Evolutionary conservation across 192 early-diverging fungal genomes (phyloP).

Genomic region (Mortierella alpina): DNA sequence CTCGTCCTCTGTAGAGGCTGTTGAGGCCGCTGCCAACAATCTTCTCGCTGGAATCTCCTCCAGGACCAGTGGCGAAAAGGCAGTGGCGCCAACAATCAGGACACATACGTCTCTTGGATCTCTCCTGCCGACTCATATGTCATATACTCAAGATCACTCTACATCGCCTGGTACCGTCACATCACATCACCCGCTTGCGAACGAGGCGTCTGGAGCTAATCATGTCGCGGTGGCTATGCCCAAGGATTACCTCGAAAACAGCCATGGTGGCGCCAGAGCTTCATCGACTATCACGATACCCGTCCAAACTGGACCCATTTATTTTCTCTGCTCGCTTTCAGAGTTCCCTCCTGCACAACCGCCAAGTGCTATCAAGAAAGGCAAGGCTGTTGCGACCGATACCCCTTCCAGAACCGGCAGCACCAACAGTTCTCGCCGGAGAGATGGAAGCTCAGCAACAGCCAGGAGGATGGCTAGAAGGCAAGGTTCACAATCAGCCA

Average conservation of each 20-base stretch:
- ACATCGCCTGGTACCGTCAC: slow-evolving; percentile 14
- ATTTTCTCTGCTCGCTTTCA: slow-evolving; percentile 65
- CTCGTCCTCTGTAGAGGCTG: slow-evolving; percentile 29
- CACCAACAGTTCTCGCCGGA: not conserved
- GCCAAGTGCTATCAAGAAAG: slow-evolving; percentile 25
- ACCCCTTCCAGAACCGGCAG: not conserved
- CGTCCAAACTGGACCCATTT: slow-evolving; percentile 59
- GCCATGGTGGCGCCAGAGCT: slow-evolving; percentile 29
- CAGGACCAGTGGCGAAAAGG: slow-evolving; percentile 23
- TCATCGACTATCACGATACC: slow-evolving; percentile 38
- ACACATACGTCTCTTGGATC: slow-evolving; percentile 31
- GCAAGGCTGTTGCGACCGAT: slow-evolving; percentile 25
- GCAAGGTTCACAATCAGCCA: slow-evolving; percentile 1
- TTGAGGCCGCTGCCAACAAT: slow-evolving; percentile 39
- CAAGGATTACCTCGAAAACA: slow-evolving; percentile 12
- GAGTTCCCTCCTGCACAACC: slow-evolving; percentile 53
- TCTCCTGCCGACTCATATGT: slow-evolving; percentile 29
- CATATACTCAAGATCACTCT: slow-evolving; percentile 10
- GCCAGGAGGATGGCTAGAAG: not conserved
- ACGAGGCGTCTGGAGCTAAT: not conserved
- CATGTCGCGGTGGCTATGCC: slow-evolving; percentile 24
- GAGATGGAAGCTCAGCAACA: not conserved
- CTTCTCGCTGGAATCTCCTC: slow-evolving; percentile 40
- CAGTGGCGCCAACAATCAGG: not conserved
- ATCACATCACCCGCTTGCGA: not conserved